phyloP scores from a whole-genome alignment of 768 basidiomycete genomes.

The Suillus weaverae region DNA sequence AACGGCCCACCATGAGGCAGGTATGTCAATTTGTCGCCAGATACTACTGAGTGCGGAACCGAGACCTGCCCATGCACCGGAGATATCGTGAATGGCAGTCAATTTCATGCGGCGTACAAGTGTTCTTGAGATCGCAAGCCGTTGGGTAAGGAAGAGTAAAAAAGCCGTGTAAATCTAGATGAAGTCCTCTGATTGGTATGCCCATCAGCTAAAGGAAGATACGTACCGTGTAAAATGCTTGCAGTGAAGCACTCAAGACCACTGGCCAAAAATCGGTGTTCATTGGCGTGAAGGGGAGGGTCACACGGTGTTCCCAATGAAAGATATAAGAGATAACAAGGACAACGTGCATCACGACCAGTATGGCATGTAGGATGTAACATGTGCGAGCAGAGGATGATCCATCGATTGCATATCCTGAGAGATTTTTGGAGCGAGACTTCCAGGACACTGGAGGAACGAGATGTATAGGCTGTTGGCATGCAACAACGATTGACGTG shows the following conservation, averaged over 20 bases:
- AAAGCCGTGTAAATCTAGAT: conserved; percentile 6
- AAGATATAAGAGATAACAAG: neutral
- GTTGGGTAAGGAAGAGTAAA: conserved; percentile 7
- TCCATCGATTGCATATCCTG: neutral
- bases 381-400: neutral
- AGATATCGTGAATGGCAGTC: conserved; percentile 8
- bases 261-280: conserved; percentile 1
- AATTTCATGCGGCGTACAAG: neutral
- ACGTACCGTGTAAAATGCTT: conserved; percentile 6
- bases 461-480: no score
- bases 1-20: neutral
- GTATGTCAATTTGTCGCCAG: conserved; percentile 1
- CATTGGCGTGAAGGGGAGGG: neutral
- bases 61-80: conserved; percentile 9
- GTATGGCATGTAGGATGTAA: conserved; percentile 6
- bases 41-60: conserved; percentile 4
- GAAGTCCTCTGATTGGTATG: neutral
- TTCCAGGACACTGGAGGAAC: no score
- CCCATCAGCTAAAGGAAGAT: neutral
- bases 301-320: neutral
- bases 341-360: conserved; percentile 12
- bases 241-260: conserved; percentile 3
- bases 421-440: no score
- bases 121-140: neutral
- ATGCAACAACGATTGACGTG: no score